A percentile compares a stretch with the other conserved stretches of the same genome.
Conservation (phyloP, 805 yeast species). For the Suhomyces sp. region DNA sequence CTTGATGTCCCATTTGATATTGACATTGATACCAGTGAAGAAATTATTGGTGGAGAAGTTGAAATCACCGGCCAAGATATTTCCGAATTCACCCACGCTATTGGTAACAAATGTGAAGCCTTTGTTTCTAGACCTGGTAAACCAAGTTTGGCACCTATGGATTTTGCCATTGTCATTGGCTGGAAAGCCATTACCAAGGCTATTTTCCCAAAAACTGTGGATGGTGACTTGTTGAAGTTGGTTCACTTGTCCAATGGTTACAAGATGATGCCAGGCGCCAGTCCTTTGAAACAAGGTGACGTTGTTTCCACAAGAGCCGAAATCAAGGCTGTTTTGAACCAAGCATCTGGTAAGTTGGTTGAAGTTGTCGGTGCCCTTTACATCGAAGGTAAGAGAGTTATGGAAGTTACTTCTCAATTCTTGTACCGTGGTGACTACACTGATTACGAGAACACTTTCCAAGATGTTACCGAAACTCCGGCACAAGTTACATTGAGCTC, state of each 20-base stretch:
- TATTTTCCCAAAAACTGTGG: constrained; percentile 94
- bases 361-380: constrained; percentile 88
- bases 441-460: constrained; percentile 91
- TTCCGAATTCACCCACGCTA: constrained; percentile 92
- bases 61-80: constrained; percentile 73
- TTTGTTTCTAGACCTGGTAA: constrained; percentile 86
- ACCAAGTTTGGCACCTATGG: constrained; percentile 93
- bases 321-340: constrained; percentile 84
- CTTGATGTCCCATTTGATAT: constrained; percentile 55
- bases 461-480: constrained; percentile 82
- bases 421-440: constrained; percentile 90
- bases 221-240: constrained; percentile 90
- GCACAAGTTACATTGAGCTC: constrained; percentile 70
- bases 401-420: constrained; percentile 94
- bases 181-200: constrained; percentile 98
- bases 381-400: constrained; percentile 73
- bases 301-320: constrained; percentile 78
- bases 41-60: constrained; percentile 66
- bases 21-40: constrained; percentile 66
- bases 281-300: constrained; percentile 86
- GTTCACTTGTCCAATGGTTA: constrained; percentile 96
- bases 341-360: constrained; percentile 90
- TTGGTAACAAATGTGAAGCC: constrained; percentile 96
- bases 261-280: constrained; percentile 88
- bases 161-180: constrained; percentile 96